A percentile compares a stretch with the other conserved stretches of the same genome.
These are phyloP conservation scores for Leishmania mexicana DNA, from an alignment of 208 protist genomes.

Conservation along the genomic window DNA sequence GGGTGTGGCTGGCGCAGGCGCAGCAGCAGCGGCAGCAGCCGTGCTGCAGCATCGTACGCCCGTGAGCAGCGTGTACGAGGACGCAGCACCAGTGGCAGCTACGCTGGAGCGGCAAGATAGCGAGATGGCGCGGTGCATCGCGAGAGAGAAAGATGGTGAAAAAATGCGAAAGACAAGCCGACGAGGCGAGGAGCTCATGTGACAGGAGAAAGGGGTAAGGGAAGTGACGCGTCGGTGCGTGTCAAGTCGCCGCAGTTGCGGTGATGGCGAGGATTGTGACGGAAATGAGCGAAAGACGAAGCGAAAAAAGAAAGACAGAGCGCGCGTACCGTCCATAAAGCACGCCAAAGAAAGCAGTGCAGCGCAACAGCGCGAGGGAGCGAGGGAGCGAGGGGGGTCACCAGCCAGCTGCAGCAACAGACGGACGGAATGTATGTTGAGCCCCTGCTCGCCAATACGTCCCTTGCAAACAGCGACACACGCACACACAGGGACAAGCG, in stretches of 20 bases:
- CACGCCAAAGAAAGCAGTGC: neutral
- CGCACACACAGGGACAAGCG: neutral
- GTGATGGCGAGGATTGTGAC: neutral
- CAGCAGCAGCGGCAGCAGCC: slow-evolving; percentile 46
- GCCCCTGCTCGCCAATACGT: neutral
- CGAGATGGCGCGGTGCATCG: slow-evolving; percentile 22
- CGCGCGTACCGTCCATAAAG: neutral
- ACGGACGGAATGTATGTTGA: neutral
- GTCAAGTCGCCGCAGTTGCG: neutral
- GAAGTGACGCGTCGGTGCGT: neutral
- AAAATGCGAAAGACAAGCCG: neutral
- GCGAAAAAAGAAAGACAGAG: neutral
- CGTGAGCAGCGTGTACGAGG: slow-evolving; percentile 9
- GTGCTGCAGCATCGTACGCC: slow-evolving; percentile 52
- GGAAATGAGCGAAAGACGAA: neutral
- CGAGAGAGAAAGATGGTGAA: neutral
- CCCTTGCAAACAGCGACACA: neutral
- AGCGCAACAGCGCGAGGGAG: neutral
- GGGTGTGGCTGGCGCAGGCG: slow-evolving; percentile 28
- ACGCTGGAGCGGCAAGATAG: neutral
- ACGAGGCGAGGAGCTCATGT: neutral
- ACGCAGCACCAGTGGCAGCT: neutral
- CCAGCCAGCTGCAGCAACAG: slow-evolving; percentile 1
- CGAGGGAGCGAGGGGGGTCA: neutral
- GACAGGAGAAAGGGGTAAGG: neutral